Evolutionary conservation across 257 asterid genomes (phyloP).

Genomic region (Plantago ovata): DNA sequence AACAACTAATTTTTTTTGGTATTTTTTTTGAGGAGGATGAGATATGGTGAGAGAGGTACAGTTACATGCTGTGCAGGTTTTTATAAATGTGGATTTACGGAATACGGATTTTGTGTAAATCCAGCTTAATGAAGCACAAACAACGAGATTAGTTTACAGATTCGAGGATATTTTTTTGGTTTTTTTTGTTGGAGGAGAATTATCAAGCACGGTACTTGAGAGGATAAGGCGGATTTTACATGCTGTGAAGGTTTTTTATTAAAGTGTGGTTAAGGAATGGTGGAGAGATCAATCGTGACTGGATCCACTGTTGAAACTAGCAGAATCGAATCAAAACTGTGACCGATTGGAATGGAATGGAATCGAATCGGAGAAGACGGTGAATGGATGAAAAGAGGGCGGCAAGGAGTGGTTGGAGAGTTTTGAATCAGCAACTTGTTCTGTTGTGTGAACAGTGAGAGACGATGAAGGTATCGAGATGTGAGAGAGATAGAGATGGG

Average conservation of each 20-base stretch:
- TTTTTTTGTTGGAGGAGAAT: not conserved
- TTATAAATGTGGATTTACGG: conserved; percentile 59
- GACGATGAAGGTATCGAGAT: too few species aligned
- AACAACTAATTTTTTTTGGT: conserved; percentile 22
- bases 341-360: not conserved
- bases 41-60: conserved; percentile 2
- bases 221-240: not conserved
- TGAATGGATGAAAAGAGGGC: not conserved
- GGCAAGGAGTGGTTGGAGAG: not conserved
- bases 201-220: too few species aligned
- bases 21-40: conserved; percentile 12
- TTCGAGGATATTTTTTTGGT: not conserved
- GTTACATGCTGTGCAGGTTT: conserved; percentile 56
- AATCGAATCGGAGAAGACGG: not conserved
- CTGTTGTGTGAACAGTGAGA: too few species aligned
- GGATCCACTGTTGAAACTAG: conserved; percentile 5
- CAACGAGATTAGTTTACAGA: not conserved
- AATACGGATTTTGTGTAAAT: conserved; percentile 23
- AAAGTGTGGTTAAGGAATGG: conserved; percentile 8
- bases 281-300: not conserved
- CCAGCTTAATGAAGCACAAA: conserved; percentile 37
- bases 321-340: not conserved
- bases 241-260: conserved; percentile 15
- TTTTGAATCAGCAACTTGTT: not conserved
- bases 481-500: not conserved